A percentile compares a stretch with the other conserved stretches of the same genome.
Evolutionary conservation across 345 rosid species (phyloP).

Genomic region (Combretum micranthum): DNA sequence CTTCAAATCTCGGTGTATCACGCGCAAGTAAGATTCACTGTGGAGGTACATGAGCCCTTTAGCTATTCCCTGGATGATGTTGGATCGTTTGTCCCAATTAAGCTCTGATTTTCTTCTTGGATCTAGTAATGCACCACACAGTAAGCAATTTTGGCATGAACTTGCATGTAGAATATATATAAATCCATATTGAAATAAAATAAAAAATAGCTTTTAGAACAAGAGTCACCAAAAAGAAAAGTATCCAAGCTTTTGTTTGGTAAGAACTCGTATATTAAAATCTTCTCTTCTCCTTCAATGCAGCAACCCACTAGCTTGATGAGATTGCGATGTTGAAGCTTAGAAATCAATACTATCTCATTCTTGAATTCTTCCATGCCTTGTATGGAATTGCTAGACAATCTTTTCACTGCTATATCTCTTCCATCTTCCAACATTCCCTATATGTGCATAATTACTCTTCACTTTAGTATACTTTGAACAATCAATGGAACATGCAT

Average conservation of each 20-base stretch:
- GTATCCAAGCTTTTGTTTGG: conserved; percentile 17
- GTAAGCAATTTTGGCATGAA: neutral
- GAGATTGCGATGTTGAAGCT: conserved; percentile 19
- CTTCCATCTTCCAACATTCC: neutral
- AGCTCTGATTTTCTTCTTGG: conserved; percentile 2
- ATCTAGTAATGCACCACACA: neutral
- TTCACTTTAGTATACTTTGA: neutral
- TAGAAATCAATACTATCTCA: conserved; percentile 10
- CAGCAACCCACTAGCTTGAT: conserved; percentile 16
- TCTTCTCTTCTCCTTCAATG: conserved; percentile 10
- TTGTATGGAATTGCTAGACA: conserved; percentile 12
- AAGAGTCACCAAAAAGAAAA: conserved; percentile 13
- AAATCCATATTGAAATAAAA: neutral
- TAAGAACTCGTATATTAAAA: conserved; percentile 16
- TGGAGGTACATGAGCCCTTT: conserved; percentile 12
- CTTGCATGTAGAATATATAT: neutral
- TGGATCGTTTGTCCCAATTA: conserved; percentile 4
- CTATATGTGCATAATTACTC: conserved; percentile 3
- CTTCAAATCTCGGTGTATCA: conserved; percentile 9
- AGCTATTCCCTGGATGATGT: conserved; percentile 10
- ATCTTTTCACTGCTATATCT: conserved; percentile 15
- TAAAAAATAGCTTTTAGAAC: neutral
- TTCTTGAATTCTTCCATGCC: conserved; percentile 14
- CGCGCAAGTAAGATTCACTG: conserved; percentile 9
- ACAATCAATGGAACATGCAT: neutral